These are phyloP conservation scores for Scorias spongiosa DNA, from an alignment of 2,329 filamentous ascomycete genomes.

Conservation along the genomic window DNA sequence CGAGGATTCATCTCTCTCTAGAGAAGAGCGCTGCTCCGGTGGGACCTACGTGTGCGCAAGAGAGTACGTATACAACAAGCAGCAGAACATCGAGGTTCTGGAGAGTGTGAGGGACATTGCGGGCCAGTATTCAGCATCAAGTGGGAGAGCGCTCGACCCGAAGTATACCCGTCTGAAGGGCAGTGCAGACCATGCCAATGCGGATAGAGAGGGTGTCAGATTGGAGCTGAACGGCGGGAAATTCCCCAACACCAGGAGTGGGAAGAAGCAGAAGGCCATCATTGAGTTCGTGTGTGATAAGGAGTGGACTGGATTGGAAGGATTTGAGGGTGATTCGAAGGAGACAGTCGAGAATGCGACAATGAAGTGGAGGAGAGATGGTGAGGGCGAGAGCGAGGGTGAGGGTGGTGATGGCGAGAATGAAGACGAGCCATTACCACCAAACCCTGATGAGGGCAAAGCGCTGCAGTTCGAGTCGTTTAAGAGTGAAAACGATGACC, in stretches of 20 bases:
- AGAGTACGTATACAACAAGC: constrained; percentile 38
- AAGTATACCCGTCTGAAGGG: constrained; percentile 50
- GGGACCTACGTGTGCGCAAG: constrained; percentile 68
- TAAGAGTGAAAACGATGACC: constrained; percentile 40
- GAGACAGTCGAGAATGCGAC: constrained; percentile 17
- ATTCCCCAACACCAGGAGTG: constrained; percentile 35
- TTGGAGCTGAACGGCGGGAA: constrained; percentile 49
- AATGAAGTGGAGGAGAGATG: constrained; percentile 28
- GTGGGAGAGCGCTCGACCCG: constrained; percentile 47
- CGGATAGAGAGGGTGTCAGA: constrained; percentile 55
- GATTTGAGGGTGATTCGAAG: constrained; percentile 47
- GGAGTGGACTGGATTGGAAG: constrained; percentile 56
- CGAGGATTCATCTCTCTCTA: constrained; percentile 39
- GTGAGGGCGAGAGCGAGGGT: constrained; percentile 18
- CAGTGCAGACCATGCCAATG: constrained; percentile 48
- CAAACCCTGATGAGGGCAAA: constrained; percentile 36
- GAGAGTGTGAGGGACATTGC: constrained; percentile 56
- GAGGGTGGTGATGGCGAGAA: constrained; percentile 18
- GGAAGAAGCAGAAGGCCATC: constrained; percentile 52
- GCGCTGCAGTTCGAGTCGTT: constrained; percentile 69
- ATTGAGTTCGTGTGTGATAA: constrained; percentile 75
- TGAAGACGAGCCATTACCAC: constrained; percentile 15
- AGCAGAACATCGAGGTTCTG: constrained; percentile 34
- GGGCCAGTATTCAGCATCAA: constrained; percentile 47
- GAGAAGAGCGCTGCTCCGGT: constrained; percentile 47